phyloP scores from a whole-genome alignment of 23 red algal genomes.

The Gracilaria vermiculophylla region DNA sequence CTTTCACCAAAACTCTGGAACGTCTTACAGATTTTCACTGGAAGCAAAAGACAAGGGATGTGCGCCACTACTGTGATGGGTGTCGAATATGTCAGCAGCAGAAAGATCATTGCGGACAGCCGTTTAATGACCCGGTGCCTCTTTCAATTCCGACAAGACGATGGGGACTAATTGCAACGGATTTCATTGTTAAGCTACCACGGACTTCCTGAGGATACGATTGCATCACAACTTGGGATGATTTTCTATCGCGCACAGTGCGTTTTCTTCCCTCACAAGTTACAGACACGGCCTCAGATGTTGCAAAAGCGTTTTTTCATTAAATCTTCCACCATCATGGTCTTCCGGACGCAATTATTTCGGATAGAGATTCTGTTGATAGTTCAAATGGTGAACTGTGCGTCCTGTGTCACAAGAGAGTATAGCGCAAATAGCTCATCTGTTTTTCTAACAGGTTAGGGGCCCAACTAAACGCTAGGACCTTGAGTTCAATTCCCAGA shows the following conservation, averaged over 20 bases:
- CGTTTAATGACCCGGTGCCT: not conserved
- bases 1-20: conserved; percentile 5
- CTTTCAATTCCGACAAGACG: conserved; percentile 4
- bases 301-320: conserved; percentile 1
- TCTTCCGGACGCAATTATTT: conserved; percentile 28
- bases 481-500: too few species aligned
- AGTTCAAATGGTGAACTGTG: too few species aligned
- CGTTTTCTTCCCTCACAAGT: not conserved
- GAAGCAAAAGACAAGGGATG: conserved; percentile 8
- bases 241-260: not conserved
- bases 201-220: not conserved
- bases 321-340: conserved; percentile 28
- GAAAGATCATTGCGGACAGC: not conserved
- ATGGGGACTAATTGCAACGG: conserved; percentile 12
- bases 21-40: not conserved
- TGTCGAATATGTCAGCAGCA: not conserved
- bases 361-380: conserved; percentile 7
- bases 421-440: too few species aligned
- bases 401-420: too few species aligned
- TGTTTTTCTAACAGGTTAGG: too few species aligned
- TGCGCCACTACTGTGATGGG: not conserved
- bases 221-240: conserved; percentile 19
- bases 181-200: conserved; percentile 25
- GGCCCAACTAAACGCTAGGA: too few species aligned
- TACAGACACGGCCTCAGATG: not conserved